Base-by-base conservation (phyloP, 352 stramenopile species). In the Elongisporangium senticosum region DNA sequence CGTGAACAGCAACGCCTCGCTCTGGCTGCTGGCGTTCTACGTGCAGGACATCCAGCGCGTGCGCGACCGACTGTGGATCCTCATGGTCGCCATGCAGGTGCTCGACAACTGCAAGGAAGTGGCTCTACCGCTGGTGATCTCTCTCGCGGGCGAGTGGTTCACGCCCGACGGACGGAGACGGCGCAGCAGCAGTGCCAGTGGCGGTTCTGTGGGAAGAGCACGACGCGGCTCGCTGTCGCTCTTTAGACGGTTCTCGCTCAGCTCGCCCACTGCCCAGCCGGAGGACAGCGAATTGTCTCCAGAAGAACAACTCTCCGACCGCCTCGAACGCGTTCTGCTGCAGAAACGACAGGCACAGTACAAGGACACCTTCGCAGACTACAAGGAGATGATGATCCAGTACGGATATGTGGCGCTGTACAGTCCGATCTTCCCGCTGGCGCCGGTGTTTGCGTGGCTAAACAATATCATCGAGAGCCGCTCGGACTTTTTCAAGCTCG, bases 341-440 rank as follows among this genome's bases (percentile, higher is more conserved):
- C 79, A 89, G 56, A 81, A 83, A 28, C 76, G 74, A 0, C 79
- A 89, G 40, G 72, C 68, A 11, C 73, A 75, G 24, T 89, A 89
- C 67, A 68, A 69, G 10, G 79, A 89, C 39, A 87, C 74, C 15
- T 89, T 89, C 23, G 65, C 71, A 2, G 79, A 89, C 67, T 89
- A 84, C 71, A 89, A 89, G 57, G 79, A 89, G 52, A 83, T 89
- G 52, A 84, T 97, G 65, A 82, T 97, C 49, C 89, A 97, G 63
- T 98, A 96, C 69, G 86, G 88, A 24, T 97, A 96, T 64, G 90
- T 97, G 4, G 79, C 89, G 51, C 93, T 93, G 43, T 98, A 97
- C 69, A 96, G 84, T 51, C 83, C 93, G 11, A 77, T 97, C 6
- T 85, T 97, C 52, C 92, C 92, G 26, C 80, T 97, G 14, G 94